Conservation (phyloP, 305 asterid genomes). For the Euphrasia arctica region DNA sequence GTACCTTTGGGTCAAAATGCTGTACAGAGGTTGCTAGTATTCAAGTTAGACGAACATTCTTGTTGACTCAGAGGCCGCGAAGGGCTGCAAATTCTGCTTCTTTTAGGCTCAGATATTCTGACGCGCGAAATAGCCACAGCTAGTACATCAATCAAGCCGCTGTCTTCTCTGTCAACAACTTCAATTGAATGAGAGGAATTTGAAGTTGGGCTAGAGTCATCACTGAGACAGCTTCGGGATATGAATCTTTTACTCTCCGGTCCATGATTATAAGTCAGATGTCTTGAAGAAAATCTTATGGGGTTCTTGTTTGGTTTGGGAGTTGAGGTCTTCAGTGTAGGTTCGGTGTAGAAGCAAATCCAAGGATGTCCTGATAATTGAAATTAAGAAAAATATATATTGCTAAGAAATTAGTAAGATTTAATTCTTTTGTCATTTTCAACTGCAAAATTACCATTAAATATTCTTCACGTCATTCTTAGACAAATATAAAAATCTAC, state of each 20-base stretch:
- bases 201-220: slow-evolving; percentile 44
- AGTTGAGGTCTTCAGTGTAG: slow-evolving; percentile 34
- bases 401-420: neutral
- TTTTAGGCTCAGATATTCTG: slow-evolving; percentile 76
- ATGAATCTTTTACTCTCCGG: slow-evolving; percentile 48
- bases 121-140: slow-evolving; percentile 75
- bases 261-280: slow-evolving; percentile 36
- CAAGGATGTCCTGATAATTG: slow-evolving; percentile 70
- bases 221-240: slow-evolving; percentile 40
- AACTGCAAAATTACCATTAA: neutral
- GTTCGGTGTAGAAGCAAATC: slow-evolving; percentile 71
- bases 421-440: neutral
- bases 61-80: slow-evolving; percentile 36
- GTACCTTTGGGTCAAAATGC: slow-evolving; percentile 50
- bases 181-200: slow-evolving; percentile 36
- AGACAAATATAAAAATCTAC: neutral
- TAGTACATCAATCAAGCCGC: slow-evolving; percentile 62
- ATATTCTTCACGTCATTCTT: neutral
- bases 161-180: slow-evolving; percentile 41
- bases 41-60: slow-evolving; percentile 76
- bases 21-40: slow-evolving; percentile 76
- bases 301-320: slow-evolving; percentile 37
- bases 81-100: slow-evolving; percentile 82
- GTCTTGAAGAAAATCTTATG: slow-evolving; percentile 39
- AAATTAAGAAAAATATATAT: neutral